Evolutionary conservation across 2,329 filamentous ascomycete species (phyloP).

Genomic region (Diaporthe longicolla): DNA sequence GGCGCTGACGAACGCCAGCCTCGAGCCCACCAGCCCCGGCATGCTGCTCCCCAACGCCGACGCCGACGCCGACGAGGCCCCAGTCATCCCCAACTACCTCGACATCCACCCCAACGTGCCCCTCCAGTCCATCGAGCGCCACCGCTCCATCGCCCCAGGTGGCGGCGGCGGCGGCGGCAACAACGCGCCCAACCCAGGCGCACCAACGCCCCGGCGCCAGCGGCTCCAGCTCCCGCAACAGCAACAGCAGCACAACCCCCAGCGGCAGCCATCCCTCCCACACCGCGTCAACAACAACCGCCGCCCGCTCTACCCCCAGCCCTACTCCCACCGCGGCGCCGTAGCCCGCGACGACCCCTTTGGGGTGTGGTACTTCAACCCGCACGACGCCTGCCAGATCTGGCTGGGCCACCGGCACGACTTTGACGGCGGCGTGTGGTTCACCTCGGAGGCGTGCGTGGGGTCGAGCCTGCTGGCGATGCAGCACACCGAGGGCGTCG

Average conservation of each 20-base stretch:
- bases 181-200: not conserved
- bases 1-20: not conserved
- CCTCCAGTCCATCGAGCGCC: conserved; percentile 1
- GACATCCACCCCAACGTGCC: not conserved
- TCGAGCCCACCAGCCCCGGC: not conserved
- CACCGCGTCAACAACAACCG: no score
- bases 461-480: not conserved
- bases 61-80: no score
- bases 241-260: not conserved
- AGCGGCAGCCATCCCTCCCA: not conserved
- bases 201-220: not conserved
- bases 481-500: not conserved
- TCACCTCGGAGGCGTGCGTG: not conserved
- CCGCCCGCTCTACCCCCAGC: not conserved
- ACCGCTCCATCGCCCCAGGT: not conserved
- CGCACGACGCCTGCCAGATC: conserved; percentile 37
- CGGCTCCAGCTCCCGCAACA: not conserved
- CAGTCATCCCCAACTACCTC: not conserved
- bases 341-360: not conserved
- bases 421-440: conserved; percentile 31
- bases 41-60: not conserved
- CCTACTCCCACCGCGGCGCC: not conserved
- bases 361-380: conserved; percentile 33
- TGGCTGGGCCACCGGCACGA: conserved; percentile 37
- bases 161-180: not conserved